phyloP scores from a whole-genome alignment of 768 basidiomycete species.

The Leccinum subtestaceum region DNA sequence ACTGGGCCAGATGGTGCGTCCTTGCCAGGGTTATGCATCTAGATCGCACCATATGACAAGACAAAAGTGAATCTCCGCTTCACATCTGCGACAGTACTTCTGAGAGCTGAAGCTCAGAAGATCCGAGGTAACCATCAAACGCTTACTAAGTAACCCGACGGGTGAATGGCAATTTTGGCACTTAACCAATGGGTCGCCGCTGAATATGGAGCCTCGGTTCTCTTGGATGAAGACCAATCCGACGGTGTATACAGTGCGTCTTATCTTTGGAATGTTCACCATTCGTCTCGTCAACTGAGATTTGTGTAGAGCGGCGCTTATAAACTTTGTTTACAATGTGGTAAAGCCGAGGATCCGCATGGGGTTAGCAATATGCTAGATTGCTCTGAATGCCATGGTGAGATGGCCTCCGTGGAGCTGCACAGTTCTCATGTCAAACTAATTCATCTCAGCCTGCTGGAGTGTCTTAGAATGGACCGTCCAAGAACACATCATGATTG shows the following conservation, averaged over 20 bases:
- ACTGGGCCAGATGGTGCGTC: background rate
- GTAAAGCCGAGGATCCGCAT: background rate
- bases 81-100: background rate
- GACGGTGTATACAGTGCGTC: background rate
- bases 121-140: background rate
- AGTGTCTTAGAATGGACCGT: background rate
- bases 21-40: background rate
- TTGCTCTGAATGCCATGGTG: background rate
- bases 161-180: background rate
- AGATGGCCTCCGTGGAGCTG: background rate
- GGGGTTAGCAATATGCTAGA: background rate
- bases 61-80: background rate
- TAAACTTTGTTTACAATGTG: background rate
- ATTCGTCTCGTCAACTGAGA: background rate
- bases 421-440: background rate
- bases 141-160: background rate
- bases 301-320: background rate
- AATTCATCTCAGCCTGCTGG: background rate
- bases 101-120: background rate
- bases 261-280: background rate
- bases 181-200: background rate
- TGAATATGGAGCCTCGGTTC: background rate
- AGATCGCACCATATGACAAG: background rate
- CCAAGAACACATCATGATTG: background rate
- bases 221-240: background rate